Percentiles rank a stretch among this genome's conserved stretches.
These are phyloP conservation scores for Hordeum vulgare DNA, from an alignment of 176 grass and related monocot genomes.

Conservation along the genomic window DNA sequence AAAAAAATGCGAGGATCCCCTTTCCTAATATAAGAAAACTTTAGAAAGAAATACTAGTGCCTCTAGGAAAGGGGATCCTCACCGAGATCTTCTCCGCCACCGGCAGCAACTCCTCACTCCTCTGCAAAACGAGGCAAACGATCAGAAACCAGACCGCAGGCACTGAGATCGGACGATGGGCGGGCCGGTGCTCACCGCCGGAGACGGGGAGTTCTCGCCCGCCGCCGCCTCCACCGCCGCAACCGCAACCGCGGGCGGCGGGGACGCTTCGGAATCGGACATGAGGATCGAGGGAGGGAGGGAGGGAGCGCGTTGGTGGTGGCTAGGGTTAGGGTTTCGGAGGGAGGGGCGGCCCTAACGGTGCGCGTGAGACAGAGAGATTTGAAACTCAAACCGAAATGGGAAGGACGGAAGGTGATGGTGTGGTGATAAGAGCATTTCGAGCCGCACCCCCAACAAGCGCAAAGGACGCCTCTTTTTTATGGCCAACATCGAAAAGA, in stretches of 20 bases:
- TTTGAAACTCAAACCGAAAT: slow-evolving; percentile 28
- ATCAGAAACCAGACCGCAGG: neutral
- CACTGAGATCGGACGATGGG: neutral
- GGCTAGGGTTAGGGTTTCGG: slow-evolving; percentile 47
- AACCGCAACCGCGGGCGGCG: slow-evolving; percentile 9
- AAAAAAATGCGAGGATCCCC: too few relatives aligned
- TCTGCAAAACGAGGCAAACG: slow-evolving; percentile 24
- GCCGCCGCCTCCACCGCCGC: neutral
- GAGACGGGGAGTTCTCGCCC: slow-evolving; percentile 9
- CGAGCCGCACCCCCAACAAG: too few relatives aligned
- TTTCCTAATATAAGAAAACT: neutral
- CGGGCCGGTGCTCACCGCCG: slow-evolving; percentile 16
- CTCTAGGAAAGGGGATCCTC: neutral
- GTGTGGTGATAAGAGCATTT: neutral
- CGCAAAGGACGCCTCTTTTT: too few relatives aligned
- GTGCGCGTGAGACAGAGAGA: slow-evolving; percentile 4
- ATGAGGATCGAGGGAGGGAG: slow-evolving; percentile 5
- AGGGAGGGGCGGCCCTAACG: neutral
- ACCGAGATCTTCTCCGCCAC: slow-evolving; percentile 79
- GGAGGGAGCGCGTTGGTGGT: neutral
- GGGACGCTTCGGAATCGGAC: slow-evolving; percentile 44
- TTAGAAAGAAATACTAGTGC: neutral
- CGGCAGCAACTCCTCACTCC: slow-evolving; percentile 47
- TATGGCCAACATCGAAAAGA: too few relatives aligned
- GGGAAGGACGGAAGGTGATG: neutral